phyloP scores from a whole-genome alignment of 148 eudicot species.

The Cornus suecica region DNA sequence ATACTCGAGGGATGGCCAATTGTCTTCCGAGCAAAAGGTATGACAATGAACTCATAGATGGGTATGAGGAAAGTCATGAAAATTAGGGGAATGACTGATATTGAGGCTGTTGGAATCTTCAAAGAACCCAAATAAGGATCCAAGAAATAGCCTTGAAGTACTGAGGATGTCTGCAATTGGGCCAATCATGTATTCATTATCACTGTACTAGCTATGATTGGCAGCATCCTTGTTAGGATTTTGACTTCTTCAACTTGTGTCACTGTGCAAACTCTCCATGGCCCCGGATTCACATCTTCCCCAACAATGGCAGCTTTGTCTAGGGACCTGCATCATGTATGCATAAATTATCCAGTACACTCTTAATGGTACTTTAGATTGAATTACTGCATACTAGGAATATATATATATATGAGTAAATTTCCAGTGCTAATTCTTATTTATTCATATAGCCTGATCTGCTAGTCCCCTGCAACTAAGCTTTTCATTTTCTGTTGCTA shows the following conservation, averaged over 20 bases:
- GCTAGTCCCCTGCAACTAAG: no score
- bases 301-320: constrained; percentile 19
- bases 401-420: no score
- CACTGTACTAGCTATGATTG: constrained; percentile 20
- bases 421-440: no score
- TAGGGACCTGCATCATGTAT: not conserved
- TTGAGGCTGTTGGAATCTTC: constrained; percentile 11
- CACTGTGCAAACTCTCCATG: constrained; percentile 16
- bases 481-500: no score
- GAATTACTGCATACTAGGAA: no score
- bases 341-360: no score
- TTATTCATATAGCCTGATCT: no score
- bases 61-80: constrained; percentile 43
- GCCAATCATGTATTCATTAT: constrained; percentile 19
- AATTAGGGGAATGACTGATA: constrained; percentile 36
- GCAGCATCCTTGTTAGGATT: constrained; percentile 19
- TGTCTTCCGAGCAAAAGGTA: constrained; percentile 33
- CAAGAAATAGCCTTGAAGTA: constrained; percentile 15
- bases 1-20: constrained; percentile 39
- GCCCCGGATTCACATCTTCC: constrained; percentile 5
- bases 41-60: constrained; percentile 32
- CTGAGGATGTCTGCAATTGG: constrained; percentile 19
- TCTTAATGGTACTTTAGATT: no score
- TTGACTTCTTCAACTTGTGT: constrained; percentile 18
- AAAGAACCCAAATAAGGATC: constrained; percentile 10